Percentiles rank a stretch among this genome's conserved stretches.
Evolutionary conservation across 805 yeast species (phyloP).

Genomic region (Saturnispora zaruensis): DNA sequence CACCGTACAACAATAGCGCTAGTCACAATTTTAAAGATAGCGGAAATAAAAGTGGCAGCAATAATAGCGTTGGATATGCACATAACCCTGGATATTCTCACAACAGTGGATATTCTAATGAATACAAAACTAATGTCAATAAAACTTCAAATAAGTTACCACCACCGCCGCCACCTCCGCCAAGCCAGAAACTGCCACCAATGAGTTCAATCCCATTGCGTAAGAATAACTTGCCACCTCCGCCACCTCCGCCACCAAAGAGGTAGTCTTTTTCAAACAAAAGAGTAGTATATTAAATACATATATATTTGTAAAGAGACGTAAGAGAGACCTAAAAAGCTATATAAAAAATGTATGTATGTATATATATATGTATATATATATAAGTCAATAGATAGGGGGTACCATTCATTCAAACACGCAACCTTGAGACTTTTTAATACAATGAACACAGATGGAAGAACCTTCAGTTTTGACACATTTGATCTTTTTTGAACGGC

Average conservation of each 20-base stretch:
- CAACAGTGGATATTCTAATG: background rate
- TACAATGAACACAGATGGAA: slow-evolving; percentile 23
- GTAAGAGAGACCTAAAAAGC: background rate
- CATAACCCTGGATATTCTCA: no score
- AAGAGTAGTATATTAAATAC: background rate
- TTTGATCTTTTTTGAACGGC: slow-evolving; percentile 29
- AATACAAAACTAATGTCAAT: background rate
- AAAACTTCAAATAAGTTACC: slow-evolving; percentile 1
- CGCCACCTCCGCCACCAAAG: slow-evolving; percentile 6
- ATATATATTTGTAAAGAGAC: background rate
- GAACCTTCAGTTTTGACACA: slow-evolving; percentile 26
- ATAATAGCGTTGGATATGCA: background rate
- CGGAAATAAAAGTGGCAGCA: slow-evolving; percentile 1
- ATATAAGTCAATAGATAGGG: slow-evolving; percentile 13
- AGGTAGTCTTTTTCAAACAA: background rate
- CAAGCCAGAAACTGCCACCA: background rate
- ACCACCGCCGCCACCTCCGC: slow-evolving; percentile 9
- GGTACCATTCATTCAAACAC: slow-evolving; percentile 58
- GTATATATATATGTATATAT: background rate
- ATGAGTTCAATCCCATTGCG: background rate
- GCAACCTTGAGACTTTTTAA: slow-evolving; percentile 25
- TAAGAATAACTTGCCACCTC: slow-evolving; percentile 6
- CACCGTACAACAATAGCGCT: slow-evolving; percentile 6
- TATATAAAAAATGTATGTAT: background rate
- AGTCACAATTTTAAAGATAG: slow-evolving; percentile 2